Conservation (phyloP, 805 yeast genomes). For the Wickerhamiella spandovensis region DNA sequence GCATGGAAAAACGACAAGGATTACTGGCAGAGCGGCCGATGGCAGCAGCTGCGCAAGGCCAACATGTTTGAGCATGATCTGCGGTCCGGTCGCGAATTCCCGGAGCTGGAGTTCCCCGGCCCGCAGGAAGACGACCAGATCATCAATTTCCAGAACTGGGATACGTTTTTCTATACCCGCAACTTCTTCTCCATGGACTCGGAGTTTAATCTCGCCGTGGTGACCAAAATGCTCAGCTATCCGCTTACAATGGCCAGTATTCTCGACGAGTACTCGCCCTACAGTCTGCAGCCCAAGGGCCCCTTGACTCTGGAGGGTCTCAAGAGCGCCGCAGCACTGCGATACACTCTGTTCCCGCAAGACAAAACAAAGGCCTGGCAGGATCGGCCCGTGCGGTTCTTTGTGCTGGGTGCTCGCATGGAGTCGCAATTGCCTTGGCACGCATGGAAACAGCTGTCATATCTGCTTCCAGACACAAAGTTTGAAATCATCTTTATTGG, state of each 20-base stretch:
- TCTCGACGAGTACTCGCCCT: slow-evolving; percentile 77
- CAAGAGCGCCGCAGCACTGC: slow-evolving; percentile 81
- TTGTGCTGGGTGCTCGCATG: slow-evolving; percentile 81
- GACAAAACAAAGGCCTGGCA: slow-evolving; percentile 45
- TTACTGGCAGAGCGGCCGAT: slow-evolving; percentile 54
- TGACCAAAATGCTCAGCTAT: slow-evolving; percentile 84
- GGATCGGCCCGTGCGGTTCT: slow-evolving; percentile 81
- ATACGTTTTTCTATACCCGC: slow-evolving; percentile 82
- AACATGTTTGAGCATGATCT: slow-evolving; percentile 91
- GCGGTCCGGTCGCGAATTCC: slow-evolving; percentile 85
- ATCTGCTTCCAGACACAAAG: slow-evolving; percentile 65
- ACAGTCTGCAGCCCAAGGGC: slow-evolving; percentile 66
- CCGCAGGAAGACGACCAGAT: slow-evolving; percentile 58
- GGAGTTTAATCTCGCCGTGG: slow-evolving; percentile 89
- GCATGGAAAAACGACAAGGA: slow-evolving; percentile 76
- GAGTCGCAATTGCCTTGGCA: slow-evolving; percentile 90
- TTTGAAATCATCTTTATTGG: slow-evolving; percentile 89
- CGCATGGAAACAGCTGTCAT: slow-evolving; percentile 89
- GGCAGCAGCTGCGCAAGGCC: slow-evolving; percentile 69
- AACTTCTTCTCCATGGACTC: slow-evolving; percentile 93
- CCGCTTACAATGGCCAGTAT: slow-evolving; percentile 82
- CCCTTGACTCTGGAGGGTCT: slow-evolving; percentile 86
- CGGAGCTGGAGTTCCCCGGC: slow-evolving; percentile 89
- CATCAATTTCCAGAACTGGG: slow-evolving; percentile 80
- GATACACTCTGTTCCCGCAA: slow-evolving; percentile 76